A percentile compares a stretch with the other conserved stretches of the same genome.
These are phyloP conservation scores for Ceratocystis diversiconidia DNA, from an alignment of 2,329 filamentous ascomycete genomes.

Conservation along the genomic window DNA sequence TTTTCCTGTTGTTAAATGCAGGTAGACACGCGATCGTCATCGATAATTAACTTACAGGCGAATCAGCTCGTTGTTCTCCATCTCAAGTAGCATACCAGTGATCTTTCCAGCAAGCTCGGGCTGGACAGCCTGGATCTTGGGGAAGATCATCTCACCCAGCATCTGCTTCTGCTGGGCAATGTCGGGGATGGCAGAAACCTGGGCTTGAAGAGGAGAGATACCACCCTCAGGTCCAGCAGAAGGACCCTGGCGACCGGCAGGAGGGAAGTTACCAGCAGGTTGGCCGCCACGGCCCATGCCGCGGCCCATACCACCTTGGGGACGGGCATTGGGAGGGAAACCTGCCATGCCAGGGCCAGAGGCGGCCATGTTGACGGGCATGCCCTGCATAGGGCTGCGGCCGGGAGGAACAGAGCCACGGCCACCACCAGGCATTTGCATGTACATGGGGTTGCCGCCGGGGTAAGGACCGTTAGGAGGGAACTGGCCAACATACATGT, in stretches of 20 bases:
- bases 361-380: conserved; percentile 48
- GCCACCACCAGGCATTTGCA: conserved; percentile 58
- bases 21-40: not conserved
- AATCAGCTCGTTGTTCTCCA: conserved; percentile 91
- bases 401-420: conserved; percentile 50
- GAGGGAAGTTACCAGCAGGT: conserved; percentile 29
- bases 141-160: conserved; percentile 93
- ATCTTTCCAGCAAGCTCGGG: conserved; percentile 97
- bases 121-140: conserved; percentile 92
- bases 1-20: conserved; percentile 19
- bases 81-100: conserved; percentile 98
- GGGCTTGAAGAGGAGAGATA: conserved; percentile 35
- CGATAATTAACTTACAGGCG: conserved; percentile 61
- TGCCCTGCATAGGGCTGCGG: conserved; percentile 59
- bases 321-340: conserved; percentile 42
- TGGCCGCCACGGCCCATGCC: conserved; percentile 32
- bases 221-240: conserved; percentile 8
- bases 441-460: conserved; percentile 66
- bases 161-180: conserved; percentile 93
- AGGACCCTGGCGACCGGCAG: conserved; percentile 32
- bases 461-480: conserved; percentile 62
- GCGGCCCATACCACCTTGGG: conserved; percentile 37
- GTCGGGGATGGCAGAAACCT: conserved; percentile 40
- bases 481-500: conserved; percentile 72
- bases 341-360: conserved; percentile 40